phyloP scores from a whole-genome alignment of 2,329 filamentous ascomycete genomes.

The Aureobasidium mangrovei region DNA sequence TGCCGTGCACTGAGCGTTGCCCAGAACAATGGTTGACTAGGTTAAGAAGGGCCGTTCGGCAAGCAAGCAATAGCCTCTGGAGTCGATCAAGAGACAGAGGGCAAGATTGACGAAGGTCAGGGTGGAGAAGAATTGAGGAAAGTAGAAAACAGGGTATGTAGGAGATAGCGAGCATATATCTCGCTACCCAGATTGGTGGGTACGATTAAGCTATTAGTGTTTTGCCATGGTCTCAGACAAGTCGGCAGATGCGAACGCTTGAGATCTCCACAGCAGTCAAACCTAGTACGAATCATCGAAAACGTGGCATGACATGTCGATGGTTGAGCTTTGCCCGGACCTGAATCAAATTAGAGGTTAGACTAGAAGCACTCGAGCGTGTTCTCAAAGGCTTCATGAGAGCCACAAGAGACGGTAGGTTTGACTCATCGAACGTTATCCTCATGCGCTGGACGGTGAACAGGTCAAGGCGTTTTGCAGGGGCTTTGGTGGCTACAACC shows the following conservation, averaged over 20 bases:
- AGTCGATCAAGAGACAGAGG: background rate
- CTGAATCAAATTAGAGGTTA: background rate
- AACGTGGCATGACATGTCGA: background rate
- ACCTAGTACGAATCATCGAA: background rate
- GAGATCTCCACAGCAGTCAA: background rate
- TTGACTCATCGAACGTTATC: background rate
- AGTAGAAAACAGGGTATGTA: background rate
- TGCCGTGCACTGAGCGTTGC: background rate
- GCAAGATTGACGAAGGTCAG: background rate
- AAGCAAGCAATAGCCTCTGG: background rate
- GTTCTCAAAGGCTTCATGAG: background rate
- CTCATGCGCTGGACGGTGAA: background rate
- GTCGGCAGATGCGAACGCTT: background rate
- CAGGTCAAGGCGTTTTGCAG: background rate
- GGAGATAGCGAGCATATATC: background rate
- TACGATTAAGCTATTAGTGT: background rate
- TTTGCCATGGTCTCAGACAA: constrained; percentile 8
- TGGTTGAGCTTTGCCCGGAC: too few species aligned
- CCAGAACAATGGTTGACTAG: background rate
- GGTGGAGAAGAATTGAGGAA: background rate
- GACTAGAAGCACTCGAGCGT: background rate
- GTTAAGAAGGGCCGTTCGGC: background rate
- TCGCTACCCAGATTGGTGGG: background rate
- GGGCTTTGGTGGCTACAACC: background rate
- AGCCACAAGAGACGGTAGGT: background rate